A percentile compares a stretch with the other conserved stretches of the same genome.
phyloP scores from a whole-genome alignment of 495 filamentous ascomycete genomes.

The Aspergillus homomorphus region DNA sequence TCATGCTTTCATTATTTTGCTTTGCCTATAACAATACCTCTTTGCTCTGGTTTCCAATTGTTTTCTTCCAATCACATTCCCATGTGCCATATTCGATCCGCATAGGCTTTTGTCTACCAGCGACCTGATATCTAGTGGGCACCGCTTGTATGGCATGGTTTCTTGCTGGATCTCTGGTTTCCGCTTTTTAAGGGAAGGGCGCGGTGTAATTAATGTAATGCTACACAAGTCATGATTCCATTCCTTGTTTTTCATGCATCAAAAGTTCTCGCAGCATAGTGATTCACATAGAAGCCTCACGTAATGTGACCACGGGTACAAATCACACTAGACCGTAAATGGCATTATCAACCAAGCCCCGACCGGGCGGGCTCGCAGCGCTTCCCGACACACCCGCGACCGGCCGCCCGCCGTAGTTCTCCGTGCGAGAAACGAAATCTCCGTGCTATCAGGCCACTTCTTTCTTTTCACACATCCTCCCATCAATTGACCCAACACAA shows the following conservation, averaged over 20 bases:
- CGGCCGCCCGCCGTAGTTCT: background rate
- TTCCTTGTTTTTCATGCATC: no score
- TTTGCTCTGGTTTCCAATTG: background rate
- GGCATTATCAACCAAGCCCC: background rate
- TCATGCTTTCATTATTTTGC: background rate
- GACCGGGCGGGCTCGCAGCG: background rate
- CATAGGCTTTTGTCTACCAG: background rate
- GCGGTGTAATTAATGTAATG: constrained; percentile 26
- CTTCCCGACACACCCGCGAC: constrained; percentile 2
- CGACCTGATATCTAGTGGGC: background rate
- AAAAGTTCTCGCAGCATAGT: no score
- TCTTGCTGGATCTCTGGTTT: constrained; percentile 3
- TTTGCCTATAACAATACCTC: background rate
- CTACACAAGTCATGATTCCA: constrained; percentile 5
- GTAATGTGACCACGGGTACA: no score
- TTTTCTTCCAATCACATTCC: background rate
- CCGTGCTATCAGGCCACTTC: background rate
- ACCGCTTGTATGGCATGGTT: background rate
- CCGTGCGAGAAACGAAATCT: background rate
- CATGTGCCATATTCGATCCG: background rate
- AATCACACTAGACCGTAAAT: constrained; percentile 11
- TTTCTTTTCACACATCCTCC: background rate
- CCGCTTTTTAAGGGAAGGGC: constrained; percentile 9
- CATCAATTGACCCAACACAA: constrained; percentile 14
- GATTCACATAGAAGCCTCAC: background rate